Evolutionary conservation across 73 alveolate species (phyloP), one percentile per base, ranked within the genome.

Genomic region (Paramecium sexaurelia): DNA sequence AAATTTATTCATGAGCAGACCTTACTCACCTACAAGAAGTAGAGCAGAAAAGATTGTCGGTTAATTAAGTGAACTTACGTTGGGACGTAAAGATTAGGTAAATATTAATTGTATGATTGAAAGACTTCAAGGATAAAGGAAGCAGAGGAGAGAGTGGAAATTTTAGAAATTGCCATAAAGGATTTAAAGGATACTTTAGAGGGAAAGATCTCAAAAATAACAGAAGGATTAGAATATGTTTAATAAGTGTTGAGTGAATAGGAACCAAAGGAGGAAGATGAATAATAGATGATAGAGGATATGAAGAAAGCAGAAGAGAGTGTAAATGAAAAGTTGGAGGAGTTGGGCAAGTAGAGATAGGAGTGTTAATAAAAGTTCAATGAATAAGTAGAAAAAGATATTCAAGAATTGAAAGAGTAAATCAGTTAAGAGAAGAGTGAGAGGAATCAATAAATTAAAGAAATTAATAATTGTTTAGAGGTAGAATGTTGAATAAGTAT

Each of bases 1-100:
- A 61, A 61, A 29, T 61, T 61, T 61, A 61, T 61, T 61, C 27
- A 71, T 71, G 86, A 71, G 86, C 56, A 71, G 86, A 71, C 57
- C 86, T 27, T 43, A 78, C 41, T 78, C 90, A 41, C 90, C 90
- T 19, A 45, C 90, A 2, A 78, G 73, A 78, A 41, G 75, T 17
- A 78, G 90, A 78, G 90, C 90, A 41, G 90, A 78, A 9, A 78
- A 39, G 55, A 78, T 78, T 41, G 43, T 29, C 13, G 43, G 55
- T 17, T 45, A 78, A 78, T 78, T 78, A 22, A 37, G 71, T 22
- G 71, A 45, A 17, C 3, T 78, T n/a, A 20, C 45, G 0, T 78
- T 78, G 20, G 68, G 75, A 29, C 41, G 27, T 7, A 39, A 78
- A 39, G 90, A 78, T 78, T 33, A 78, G 41, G 90, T 78, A 78